Percentiles rank a stretch among this genome's conserved stretches.
Conservation (phyloP, 2,329 filamentous ascomycete genomes). For the Mollisia scopiformis region DNA sequence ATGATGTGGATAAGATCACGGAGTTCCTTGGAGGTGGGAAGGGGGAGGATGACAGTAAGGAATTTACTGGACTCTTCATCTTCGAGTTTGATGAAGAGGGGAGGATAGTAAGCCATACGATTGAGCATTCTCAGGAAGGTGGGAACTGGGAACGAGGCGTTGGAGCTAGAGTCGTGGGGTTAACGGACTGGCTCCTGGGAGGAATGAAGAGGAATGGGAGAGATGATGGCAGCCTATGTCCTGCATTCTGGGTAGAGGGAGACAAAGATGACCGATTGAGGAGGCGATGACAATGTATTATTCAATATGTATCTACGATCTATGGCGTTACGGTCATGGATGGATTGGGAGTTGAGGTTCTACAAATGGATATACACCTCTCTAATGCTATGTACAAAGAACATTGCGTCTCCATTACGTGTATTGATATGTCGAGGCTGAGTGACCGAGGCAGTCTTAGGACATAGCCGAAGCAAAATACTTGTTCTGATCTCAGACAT, state of each 20-base stretch:
- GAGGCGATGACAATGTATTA: background rate
- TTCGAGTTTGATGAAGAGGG: constrained; percentile 94
- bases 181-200: constrained; percentile 94
- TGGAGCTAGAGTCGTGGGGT: constrained; percentile 82
- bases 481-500: background rate
- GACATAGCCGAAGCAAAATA: no score
- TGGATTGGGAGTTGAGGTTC: background rate
- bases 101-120: constrained; percentile 83
- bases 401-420: background rate
- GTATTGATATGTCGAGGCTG: no score
- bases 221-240: constrained; percentile 34
- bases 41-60: constrained; percentile 64
- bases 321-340: background rate
- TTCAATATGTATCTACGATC: constrained; percentile 1
- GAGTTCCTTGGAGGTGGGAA: constrained; percentile 48
- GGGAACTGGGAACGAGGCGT: constrained; percentile 80
- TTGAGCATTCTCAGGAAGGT: constrained; percentile 88
- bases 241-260: constrained; percentile 30
- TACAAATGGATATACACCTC: constrained; percentile 5
- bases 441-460: no score
- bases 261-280: constrained; percentile 1
- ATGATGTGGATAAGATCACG: constrained; percentile 56
- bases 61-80: constrained; percentile 90
- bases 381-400: background rate
- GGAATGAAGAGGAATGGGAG: constrained; percentile 59